phyloP scores from a whole-genome alignment of 2,329 filamentous ascomycete species.

The Verticillium zaregamsianum region DNA sequence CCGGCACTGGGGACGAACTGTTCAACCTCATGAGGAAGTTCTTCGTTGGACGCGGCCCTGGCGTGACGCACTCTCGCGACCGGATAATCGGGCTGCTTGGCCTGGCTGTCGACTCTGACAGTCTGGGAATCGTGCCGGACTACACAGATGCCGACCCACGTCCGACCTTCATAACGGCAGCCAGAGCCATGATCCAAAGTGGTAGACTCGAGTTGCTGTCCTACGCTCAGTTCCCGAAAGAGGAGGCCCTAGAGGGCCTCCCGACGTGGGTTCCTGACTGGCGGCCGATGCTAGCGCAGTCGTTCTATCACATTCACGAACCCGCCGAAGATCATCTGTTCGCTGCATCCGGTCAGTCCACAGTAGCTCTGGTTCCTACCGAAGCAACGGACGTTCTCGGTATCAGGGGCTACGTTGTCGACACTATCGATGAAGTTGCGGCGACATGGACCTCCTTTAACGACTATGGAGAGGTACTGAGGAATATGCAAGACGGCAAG shows the following conservation, averaged over 20 bases:
- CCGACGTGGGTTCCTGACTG: constrained; percentile 35
- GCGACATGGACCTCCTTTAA: not conserved
- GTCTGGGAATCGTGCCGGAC: constrained; percentile 5
- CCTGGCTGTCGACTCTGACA: constrained; percentile 7
- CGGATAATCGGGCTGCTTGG: constrained; percentile 19
- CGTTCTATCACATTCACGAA: constrained; percentile 3
- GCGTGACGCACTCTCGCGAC: constrained; percentile 15
- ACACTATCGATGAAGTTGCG: constrained; percentile 7
- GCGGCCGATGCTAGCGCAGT: constrained; percentile 13
- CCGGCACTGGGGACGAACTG: constrained; percentile 13
- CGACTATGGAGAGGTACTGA: not conserved
- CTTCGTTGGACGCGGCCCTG: constrained; percentile 9
- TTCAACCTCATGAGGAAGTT: constrained; percentile 14
- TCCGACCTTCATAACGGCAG: constrained; percentile 3
- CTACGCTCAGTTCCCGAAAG: constrained; percentile 9
- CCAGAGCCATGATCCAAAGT: constrained; percentile 3
- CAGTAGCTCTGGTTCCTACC: not conserved
- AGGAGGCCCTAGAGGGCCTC: constrained; percentile 7
- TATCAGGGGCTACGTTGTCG: constrained; percentile 6
- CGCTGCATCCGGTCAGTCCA: constrained; percentile 1
- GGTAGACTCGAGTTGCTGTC: constrained; percentile 6
- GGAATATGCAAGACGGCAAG: not conserved
- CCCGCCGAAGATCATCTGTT: not conserved
- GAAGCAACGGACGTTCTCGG: constrained; percentile 2
- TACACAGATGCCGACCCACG: constrained; percentile 1